These are phyloP conservation scores for Ogataea methanolica DNA, from an alignment of 805 yeast species.

Conservation along the genomic window DNA sequence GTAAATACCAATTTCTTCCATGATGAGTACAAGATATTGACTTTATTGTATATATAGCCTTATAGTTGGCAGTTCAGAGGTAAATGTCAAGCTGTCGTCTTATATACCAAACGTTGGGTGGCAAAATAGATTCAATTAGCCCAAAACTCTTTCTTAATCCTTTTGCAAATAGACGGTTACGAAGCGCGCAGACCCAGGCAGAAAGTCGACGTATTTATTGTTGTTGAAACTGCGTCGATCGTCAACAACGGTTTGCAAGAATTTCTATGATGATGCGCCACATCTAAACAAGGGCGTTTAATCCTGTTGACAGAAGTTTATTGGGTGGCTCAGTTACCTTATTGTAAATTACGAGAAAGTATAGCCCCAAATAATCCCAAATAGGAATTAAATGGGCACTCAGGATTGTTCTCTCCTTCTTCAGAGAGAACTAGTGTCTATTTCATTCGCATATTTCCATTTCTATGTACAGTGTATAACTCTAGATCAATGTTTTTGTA, in stretches of 20 bases:
- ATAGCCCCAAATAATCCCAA: too few relatives aligned
- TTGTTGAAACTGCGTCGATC: conserved; percentile 1
- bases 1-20: conserved; percentile 63
- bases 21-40: conserved; percentile 12
- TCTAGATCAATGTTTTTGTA: background rate
- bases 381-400: too few relatives aligned
- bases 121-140: conserved; percentile 7
- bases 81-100: background rate
- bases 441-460: too few relatives aligned
- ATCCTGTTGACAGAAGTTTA: too few relatives aligned
- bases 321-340: too few relatives aligned
- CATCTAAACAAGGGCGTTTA: too few relatives aligned
- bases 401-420: too few relatives aligned
- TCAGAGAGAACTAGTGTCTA: too few relatives aligned
- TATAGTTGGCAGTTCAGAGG: background rate
- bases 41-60: background rate
- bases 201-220: too few relatives aligned
- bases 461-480: background rate
- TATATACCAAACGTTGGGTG: conserved; percentile 4
- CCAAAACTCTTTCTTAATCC: too few relatives aligned
- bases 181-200: background rate
- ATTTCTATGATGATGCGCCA: too few relatives aligned
- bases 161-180: conserved; percentile 1
- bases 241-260: background rate
- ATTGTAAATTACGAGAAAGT: too few relatives aligned